Percentiles rank a stretch among this genome's conserved stretches.
Evolutionary conservation across 2,329 filamentous ascomycete species (phyloP).

Genomic region (Nemania serpens): DNA sequence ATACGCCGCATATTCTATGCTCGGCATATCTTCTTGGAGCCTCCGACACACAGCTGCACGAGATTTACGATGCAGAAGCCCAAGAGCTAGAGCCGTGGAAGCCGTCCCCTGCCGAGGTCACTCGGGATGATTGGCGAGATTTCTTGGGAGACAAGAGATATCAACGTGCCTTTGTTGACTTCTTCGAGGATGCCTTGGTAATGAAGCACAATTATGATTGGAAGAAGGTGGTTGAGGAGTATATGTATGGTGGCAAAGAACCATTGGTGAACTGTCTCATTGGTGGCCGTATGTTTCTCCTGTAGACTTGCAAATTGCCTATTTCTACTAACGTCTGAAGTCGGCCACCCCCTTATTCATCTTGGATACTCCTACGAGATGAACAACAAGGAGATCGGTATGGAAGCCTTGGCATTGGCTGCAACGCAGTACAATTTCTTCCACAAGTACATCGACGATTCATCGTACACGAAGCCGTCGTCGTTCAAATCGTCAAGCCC

Average conservation of each 20-base stretch:
- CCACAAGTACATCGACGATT: slow-evolving; percentile 72
- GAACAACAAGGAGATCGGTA: slow-evolving; percentile 80
- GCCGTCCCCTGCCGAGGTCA: slow-evolving; percentile 83
- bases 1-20: slow-evolving; percentile 78
- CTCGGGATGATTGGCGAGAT: slow-evolving; percentile 82
- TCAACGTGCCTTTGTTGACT: slow-evolving; percentile 90
- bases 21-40: slow-evolving; percentile 88
- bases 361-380: slow-evolving; percentile 93
- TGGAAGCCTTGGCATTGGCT: slow-evolving; percentile 80
- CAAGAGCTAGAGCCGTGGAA: slow-evolving; percentile 77
- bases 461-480: slow-evolving; percentile 69
- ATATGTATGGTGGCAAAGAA: slow-evolving; percentile 72
- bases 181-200: slow-evolving; percentile 90
- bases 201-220: slow-evolving; percentile 77
- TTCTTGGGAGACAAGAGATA: slow-evolving; percentile 80
- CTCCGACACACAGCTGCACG: slow-evolving; percentile 71
- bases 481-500: slow-evolving; percentile 65
- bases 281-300: slow-evolving; percentile 67
- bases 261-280: slow-evolving; percentile 83
- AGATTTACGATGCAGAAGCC: slow-evolving; percentile 78
- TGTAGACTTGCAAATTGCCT: slow-evolving; percentile 6
- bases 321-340: slow-evolving; percentile 51
- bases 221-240: slow-evolving; percentile 76
- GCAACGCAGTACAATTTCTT: slow-evolving; percentile 62
- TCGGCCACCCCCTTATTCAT: slow-evolving; percentile 92